These are phyloP conservation scores for Hypoxylon sp. DNA, from an alignment of 2,329 filamentous ascomycete species.

Conservation along the genomic window DNA sequence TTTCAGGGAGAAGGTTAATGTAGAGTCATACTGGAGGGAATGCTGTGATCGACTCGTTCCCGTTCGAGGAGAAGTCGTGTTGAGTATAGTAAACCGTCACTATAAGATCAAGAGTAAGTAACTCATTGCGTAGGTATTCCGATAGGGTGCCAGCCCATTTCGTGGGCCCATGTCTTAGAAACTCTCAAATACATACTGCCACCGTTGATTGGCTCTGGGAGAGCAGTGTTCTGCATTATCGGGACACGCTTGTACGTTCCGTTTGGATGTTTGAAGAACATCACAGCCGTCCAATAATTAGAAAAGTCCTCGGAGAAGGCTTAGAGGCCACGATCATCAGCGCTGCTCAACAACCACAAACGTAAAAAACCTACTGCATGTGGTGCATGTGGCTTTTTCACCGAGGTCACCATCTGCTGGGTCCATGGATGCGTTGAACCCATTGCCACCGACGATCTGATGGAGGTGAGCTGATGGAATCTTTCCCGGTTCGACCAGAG, in stretches of 20 bases:
- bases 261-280: slow-evolving; percentile 46
- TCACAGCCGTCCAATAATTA: slow-evolving; percentile 46
- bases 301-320: slow-evolving; percentile 45
- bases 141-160: too few relatives aligned
- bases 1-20: not conserved
- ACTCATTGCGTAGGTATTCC: too few relatives aligned
- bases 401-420: slow-evolving; percentile 39
- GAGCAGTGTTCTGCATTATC: slow-evolving; percentile 44
- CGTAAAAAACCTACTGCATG: too few relatives aligned
- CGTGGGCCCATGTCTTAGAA: too few relatives aligned
- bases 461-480: slow-evolving; percentile 44
- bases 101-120: too few relatives aligned
- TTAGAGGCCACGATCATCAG: too few relatives aligned
- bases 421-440: slow-evolving; percentile 45
- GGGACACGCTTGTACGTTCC: slow-evolving; percentile 45
- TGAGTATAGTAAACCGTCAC: slow-evolving; percentile 48
- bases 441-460: slow-evolving; percentile 47
- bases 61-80: slow-evolving; percentile 44
- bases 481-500: slow-evolving; percentile 44
- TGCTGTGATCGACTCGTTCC: slow-evolving; percentile 52
- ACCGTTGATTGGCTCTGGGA: slow-evolving; percentile 42
- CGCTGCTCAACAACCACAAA: too few relatives aligned
- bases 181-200: too few relatives aligned
- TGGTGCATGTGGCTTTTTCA: slow-evolving; percentile 42
- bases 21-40: slow-evolving; percentile 53